Percentiles rank a stretch among this genome's conserved stretches.
Evolutionary conservation across 768 basidiomycete genomes (phyloP).

Genomic region (Cyclocybe cylindracea): DNA sequence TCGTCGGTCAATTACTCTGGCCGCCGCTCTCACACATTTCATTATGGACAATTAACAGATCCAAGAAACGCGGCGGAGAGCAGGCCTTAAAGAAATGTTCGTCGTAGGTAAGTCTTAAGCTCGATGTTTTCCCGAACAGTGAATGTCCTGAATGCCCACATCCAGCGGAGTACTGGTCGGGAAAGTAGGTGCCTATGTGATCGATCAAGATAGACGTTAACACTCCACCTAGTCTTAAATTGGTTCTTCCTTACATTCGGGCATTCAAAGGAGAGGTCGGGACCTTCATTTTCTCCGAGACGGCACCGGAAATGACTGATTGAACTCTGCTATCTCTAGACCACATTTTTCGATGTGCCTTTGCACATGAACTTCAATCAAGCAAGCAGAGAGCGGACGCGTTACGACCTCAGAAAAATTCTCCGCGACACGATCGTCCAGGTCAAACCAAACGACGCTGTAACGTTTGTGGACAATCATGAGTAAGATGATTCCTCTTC

Average conservation of each 20-base stretch:
- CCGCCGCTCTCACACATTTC: background rate
- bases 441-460: constrained; percentile 73
- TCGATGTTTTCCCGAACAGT: background rate
- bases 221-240: constrained; percentile 38
- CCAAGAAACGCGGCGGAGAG: constrained; percentile 45
- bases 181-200: constrained; percentile 44
- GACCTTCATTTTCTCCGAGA: constrained; percentile 2
- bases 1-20: background rate
- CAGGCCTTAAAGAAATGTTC: constrained; percentile 57
- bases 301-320: background rate
- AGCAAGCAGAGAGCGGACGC: constrained; percentile 67
- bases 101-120: constrained; percentile 39
- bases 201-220: background rate
- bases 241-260: constrained; percentile 58
- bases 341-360: constrained; percentile 90
- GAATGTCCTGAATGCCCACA: constrained; percentile 13
- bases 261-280: constrained; percentile 67
- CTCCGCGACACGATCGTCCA: constrained; percentile 70
- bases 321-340: constrained; percentile 39
- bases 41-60: constrained; percentile 38
- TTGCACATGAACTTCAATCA: constrained; percentile 81
- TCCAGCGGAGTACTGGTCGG: constrained; percentile 84
- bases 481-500: constrained; percentile 54
- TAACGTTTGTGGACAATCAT: constrained; percentile 90
- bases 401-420: constrained; percentile 78